Evolutionary conservation across 805 yeast genomes (phyloP).

Genomic region (Martiniozyma abietophila): DNA sequence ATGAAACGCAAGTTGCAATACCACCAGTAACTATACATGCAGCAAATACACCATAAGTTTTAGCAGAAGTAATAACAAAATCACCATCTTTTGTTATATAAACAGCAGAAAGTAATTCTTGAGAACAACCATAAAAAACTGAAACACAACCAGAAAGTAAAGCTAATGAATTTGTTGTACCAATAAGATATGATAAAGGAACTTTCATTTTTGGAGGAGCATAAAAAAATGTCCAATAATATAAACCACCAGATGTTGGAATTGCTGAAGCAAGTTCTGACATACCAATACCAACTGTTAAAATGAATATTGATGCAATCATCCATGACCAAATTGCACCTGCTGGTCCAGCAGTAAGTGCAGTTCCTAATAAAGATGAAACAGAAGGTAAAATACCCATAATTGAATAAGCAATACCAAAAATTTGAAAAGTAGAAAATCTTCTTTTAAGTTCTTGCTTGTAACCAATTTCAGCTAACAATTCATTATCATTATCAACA

Average conservation of each 20-base stretch:
- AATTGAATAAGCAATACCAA: conserved; percentile 56
- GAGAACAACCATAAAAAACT: conserved; percentile 56
- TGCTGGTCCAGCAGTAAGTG: conserved; percentile 54
- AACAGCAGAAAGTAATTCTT: conserved; percentile 48
- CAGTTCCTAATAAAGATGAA: conserved; percentile 44
- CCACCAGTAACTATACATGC: conserved; percentile 47
- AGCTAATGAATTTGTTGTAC: conserved; percentile 57
- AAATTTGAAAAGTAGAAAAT: conserved; percentile 47
- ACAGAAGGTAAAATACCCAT: conserved; percentile 58
- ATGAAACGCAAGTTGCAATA: conserved; percentile 42
- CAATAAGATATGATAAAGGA: conserved; percentile 50
- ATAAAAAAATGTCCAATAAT: conserved; percentile 57
- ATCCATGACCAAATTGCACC: conserved; percentile 69
- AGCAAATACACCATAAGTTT: conserved; percentile 52
- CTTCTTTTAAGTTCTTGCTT: conserved; percentile 55
- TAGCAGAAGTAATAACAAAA: conserved; percentile 42
- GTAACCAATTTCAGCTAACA: conserved; percentile 49
- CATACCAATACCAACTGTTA: conserved; percentile 50
- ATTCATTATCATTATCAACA: conserved; percentile 23
- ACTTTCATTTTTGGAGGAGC: conserved; percentile 44
- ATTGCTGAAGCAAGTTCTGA: conserved; percentile 56
- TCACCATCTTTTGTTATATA: conserved; percentile 38
- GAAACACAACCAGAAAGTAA: conserved; percentile 55
- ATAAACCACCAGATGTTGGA: conserved; percentile 69
- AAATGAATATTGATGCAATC: conserved; percentile 30